These are phyloP conservation scores for Suillus americanus DNA, from an alignment of 768 basidiomycete genomes.

Conservation along the genomic window DNA sequence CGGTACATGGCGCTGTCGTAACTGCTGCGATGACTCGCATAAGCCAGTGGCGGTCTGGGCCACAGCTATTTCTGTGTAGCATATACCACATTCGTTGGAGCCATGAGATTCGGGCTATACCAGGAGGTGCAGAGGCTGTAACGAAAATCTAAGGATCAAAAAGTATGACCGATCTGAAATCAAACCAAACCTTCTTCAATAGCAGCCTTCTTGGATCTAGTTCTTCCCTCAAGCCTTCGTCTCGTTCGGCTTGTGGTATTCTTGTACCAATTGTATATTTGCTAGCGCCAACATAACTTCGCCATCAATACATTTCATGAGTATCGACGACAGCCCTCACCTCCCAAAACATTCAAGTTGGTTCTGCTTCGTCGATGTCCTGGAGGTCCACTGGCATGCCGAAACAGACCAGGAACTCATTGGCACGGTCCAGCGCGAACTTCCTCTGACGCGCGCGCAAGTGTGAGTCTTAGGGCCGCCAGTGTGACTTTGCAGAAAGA, in stretches of 20 bases:
- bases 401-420: constrained; percentile 57
- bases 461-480: constrained; percentile 57
- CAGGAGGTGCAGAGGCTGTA: constrained; percentile 17
- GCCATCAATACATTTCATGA: constrained; percentile 49
- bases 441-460: constrained; percentile 57
- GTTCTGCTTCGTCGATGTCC: constrained; percentile 54
- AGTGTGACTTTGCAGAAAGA: constrained; percentile 50
- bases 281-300: constrained; percentile 42
- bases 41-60: constrained; percentile 24
- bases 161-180: constrained; percentile 1
- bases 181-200: constrained; percentile 43
- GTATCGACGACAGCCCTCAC: constrained; percentile 28
- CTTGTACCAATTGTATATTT: constrained; percentile 51
- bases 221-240: constrained; percentile 52
- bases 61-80: constrained; percentile 15
- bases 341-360: constrained; percentile 63
- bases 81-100: constrained; percentile 40
- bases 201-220: constrained; percentile 44
- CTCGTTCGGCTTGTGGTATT: constrained; percentile 62
- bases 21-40: constrained; percentile 30
- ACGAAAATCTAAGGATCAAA: not conserved
- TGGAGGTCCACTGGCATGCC: constrained; percentile 56
- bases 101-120: constrained; percentile 33
- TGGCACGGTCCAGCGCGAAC: constrained; percentile 59
- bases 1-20: constrained; percentile 31